These are phyloP conservation scores for Puccinellia tenuiflora DNA, from an alignment of 176 grass and related monocot species.

Conservation along the genomic window DNA sequence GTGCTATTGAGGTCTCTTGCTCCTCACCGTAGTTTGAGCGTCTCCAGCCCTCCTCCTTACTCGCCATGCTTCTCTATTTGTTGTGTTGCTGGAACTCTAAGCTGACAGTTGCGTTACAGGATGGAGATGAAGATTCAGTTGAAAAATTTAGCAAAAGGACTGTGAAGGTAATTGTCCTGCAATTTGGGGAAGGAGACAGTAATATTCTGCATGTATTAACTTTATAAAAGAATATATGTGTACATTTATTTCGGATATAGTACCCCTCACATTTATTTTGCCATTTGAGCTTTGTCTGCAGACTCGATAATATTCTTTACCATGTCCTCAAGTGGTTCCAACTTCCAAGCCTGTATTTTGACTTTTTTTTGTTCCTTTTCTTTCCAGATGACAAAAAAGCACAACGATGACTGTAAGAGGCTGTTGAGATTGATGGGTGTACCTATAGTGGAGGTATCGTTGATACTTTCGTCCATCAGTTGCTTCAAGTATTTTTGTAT, in stretches of 20 bases:
- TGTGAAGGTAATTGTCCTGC: conserved; percentile 50
- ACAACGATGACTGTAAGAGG: conserved; percentile 84
- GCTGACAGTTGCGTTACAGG: conserved; percentile 45
- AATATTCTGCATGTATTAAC: neutral
- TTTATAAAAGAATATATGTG: neutral
- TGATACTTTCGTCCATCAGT: neutral
- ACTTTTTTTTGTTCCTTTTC: neutral
- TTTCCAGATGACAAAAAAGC: conserved; percentile 60
- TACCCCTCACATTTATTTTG: neutral
- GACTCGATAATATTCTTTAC: neutral
- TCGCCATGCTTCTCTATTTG: neutral
- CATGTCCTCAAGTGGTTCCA: neutral
- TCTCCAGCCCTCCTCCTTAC: neutral
- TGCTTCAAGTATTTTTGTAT: neutral
- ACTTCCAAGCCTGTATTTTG: neutral
- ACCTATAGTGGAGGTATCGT: conserved; percentile 71
- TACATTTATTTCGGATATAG: conserved; percentile 18
- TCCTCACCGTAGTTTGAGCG: neutral
- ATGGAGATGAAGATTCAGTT: conserved; percentile 64
- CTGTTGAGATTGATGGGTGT: conserved; percentile 85
- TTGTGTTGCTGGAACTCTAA: conserved; percentile 23
- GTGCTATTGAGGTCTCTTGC: conserved; percentile 67
- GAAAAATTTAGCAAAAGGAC: conserved; percentile 96
- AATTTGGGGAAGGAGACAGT: conserved; percentile 11
- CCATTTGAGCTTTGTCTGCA: neutral